Conservation (phyloP, 345 rosid species). For the Bretschneidera sinensis region DNA sequence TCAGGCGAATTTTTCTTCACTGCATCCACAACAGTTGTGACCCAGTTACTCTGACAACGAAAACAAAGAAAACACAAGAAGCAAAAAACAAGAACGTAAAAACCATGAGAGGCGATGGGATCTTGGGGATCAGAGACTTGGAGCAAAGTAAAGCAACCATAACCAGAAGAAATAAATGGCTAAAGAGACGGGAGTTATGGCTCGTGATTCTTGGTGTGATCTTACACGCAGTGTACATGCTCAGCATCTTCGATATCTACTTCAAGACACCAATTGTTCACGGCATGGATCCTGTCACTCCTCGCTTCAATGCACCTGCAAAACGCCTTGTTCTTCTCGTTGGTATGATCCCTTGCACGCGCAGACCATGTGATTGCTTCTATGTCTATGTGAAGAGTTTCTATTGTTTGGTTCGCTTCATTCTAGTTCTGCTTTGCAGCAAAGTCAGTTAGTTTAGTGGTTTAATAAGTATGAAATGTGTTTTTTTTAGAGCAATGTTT, state of each 20-base stretch:
- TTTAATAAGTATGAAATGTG: not conserved
- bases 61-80: too few relatives aligned
- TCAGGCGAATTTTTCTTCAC: too few relatives aligned
- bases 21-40: too few relatives aligned
- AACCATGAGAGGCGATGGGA: constrained; percentile 58
- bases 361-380: not conserved
- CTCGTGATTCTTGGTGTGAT: constrained; percentile 69
- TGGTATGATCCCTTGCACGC: constrained; percentile 49
- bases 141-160: constrained; percentile 24
- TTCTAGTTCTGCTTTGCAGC: not conserved
- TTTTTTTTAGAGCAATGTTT: not conserved
- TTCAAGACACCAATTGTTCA: constrained; percentile 96
- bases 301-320: constrained; percentile 75
- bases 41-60: too few relatives aligned
- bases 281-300: constrained; percentile 83
- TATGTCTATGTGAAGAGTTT: constrained; percentile 14
- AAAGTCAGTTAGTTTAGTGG: not conserved
- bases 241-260: constrained; percentile 94
- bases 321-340: constrained; percentile 87
- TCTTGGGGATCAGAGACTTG: constrained; percentile 51
- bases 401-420: not conserved
- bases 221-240: constrained; percentile 90
- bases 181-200: constrained; percentile 70
- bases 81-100: not conserved
- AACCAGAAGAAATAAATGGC: constrained; percentile 39